phyloP scores from a whole-genome alignment of 805 yeast species.

The Metschnikowia amazonensis region DNA sequence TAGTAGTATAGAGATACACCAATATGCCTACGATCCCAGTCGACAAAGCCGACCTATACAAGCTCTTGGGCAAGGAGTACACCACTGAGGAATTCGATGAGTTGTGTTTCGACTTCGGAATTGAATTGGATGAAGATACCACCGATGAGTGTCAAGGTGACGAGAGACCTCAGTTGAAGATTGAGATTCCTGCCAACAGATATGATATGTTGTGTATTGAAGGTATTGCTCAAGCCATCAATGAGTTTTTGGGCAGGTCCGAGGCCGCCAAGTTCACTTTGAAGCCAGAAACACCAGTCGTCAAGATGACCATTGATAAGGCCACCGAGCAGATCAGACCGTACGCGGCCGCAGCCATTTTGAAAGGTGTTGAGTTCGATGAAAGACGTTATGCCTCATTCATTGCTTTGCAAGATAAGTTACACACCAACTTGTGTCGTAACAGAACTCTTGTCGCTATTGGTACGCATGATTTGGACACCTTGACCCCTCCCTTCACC shows the following conservation, averaged over 20 bases:
- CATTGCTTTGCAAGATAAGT: slow-evolving; percentile 92
- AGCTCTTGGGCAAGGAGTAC: slow-evolving; percentile 56
- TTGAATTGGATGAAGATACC: slow-evolving; percentile 96
- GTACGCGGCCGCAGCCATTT: slow-evolving; percentile 90
- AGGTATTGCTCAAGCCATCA: slow-evolving; percentile 93
- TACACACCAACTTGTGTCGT: slow-evolving; percentile 93
- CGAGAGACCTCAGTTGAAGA: slow-evolving; percentile 94
- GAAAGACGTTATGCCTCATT: slow-evolving; percentile 89
- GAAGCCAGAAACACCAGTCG: slow-evolving; percentile 56
- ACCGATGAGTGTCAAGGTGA: slow-evolving; percentile 67
- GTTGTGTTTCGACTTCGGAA: slow-evolving; percentile 94
- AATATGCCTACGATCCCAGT: slow-evolving; percentile 95
- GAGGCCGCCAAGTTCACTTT: slow-evolving; percentile 65
- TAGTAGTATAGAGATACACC: slow-evolving; percentile 1
- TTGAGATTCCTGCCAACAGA: slow-evolving; percentile 97
- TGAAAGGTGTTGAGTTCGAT: slow-evolving; percentile 78
- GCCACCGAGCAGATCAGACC: slow-evolving; percentile 79
- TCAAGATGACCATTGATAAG: slow-evolving; percentile 66
- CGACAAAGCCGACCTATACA: slow-evolving; percentile 88
- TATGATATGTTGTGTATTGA: slow-evolving; percentile 97
- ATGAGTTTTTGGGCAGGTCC: slow-evolving; percentile 75
- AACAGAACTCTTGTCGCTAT: slow-evolving; percentile 96
- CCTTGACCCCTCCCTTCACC: slow-evolving; percentile 75
- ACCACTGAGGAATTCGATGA: slow-evolving; percentile 94
- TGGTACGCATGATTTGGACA: slow-evolving; percentile 95